Conservation (phyloP, 257 asterid genomes). For the Haberlea rhodopensis region DNA sequence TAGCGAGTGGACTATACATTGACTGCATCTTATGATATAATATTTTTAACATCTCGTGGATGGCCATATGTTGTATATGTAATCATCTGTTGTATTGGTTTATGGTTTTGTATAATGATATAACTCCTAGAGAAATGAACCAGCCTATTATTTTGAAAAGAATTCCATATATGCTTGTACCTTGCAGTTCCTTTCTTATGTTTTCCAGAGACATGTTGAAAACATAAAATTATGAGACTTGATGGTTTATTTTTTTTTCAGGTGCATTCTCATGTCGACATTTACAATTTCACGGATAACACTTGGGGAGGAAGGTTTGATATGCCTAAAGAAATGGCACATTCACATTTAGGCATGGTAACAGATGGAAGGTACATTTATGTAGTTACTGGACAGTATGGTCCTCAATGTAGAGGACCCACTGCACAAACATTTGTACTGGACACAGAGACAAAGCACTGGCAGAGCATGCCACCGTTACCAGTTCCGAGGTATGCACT, state of each 20-base stretch:
- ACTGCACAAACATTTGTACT: conserved; percentile 72
- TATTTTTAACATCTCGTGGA: neutral
- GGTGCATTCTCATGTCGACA: conserved; percentile 96
- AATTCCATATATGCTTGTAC: neutral
- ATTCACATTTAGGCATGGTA: conserved; percentile 96
- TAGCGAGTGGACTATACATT: neutral
- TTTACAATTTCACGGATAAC: conserved; percentile 81
- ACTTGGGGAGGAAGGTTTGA: conserved; percentile 93
- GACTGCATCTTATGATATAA: neutral
- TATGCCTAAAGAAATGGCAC: conserved; percentile 98
- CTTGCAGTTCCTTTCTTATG: neutral
- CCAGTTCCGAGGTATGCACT: conserved; percentile 73
- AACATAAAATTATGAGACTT: conserved; percentile 8
- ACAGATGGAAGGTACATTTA: conserved; percentile 90
- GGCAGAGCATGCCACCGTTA: conserved; percentile 71
- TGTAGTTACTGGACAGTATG: conserved; percentile 83
- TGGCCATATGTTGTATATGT: conserved; percentile 8
- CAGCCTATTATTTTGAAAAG: neutral
- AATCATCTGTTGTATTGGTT: conserved; percentile 2
- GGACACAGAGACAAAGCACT: conserved; percentile 68
- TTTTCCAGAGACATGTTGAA: neutral
- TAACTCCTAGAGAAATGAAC: neutral
- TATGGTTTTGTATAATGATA: conserved; percentile 9
- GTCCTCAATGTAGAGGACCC: conserved; percentile 98
- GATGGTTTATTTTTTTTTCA: conserved; percentile 21